Percentiles rank a stretch among this genome's conserved stretches.
Evolutionary conservation across 1,139 yeast species (phyloP).

Genomic region (Candida sp.): DNA sequence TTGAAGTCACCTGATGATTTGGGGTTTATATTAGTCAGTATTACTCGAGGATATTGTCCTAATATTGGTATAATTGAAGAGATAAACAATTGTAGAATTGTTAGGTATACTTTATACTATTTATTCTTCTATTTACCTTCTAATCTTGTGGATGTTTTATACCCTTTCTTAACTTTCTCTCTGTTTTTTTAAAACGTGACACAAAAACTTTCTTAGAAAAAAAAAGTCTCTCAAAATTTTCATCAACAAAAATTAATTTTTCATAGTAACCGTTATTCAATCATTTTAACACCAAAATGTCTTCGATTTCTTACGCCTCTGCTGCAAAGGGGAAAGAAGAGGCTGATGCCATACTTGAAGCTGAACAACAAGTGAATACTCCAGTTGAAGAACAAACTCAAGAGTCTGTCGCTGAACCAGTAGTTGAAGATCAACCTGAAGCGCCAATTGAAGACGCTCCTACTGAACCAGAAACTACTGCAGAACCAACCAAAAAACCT

Average conservation of each 20-base stretch:
- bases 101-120: no score
- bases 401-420: neutral
- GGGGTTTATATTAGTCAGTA: no score
- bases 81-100: no score
- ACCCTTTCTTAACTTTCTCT: no score
- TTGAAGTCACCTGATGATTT: no score
- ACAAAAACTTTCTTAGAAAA: neutral
- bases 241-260: neutral
- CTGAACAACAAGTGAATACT: slow-evolving; percentile 1
- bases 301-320: slow-evolving; percentile 16
- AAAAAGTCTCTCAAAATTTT: neutral
- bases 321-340: slow-evolving; percentile 30
- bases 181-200: neutral
- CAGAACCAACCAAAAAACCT: slow-evolving; percentile 6
- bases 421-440: slow-evolving; percentile 5
- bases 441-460: slow-evolving; percentile 5
- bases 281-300: slow-evolving; percentile 5
- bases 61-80: no score
- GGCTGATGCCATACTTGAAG: slow-evolving; percentile 2
- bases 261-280: neutral
- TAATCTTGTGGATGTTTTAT: no score
- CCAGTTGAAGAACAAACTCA: slow-evolving; percentile 4
- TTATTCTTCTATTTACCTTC: no score
- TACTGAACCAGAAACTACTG: neutral
- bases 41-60: no score